A percentile compares a stretch with the other conserved stretches of the same genome.
phyloP scores from a whole-genome alignment of 164 flowering plant genomes.

The Euptelea pleiosperma region DNA sequence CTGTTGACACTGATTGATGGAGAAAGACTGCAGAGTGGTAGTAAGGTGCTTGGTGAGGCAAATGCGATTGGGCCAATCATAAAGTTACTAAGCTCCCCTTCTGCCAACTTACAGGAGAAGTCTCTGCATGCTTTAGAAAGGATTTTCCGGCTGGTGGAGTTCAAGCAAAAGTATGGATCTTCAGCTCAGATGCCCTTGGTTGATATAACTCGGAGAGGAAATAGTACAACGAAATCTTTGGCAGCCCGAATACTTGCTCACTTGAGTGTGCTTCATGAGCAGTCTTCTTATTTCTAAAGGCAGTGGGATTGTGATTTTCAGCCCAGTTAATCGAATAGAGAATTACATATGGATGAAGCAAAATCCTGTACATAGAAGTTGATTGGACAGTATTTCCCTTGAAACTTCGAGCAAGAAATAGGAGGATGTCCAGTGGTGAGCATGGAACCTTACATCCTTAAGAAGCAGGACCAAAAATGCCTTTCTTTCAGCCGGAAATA shows the following conservation, averaged over 20 bases:
- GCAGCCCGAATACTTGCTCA: slow-evolving; percentile 64
- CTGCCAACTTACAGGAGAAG: slow-evolving; percentile 48
- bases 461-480: no score
- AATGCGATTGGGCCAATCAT: slow-evolving; percentile 48
- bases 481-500: not conserved
- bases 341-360: not conserved
- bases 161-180: slow-evolving; percentile 47
- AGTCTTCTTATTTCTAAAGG: slow-evolving; percentile 56
- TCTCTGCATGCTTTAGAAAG: slow-evolving; percentile 50
- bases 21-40: slow-evolving; percentile 48
- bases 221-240: slow-evolving; percentile 36
- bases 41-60: slow-evolving; percentile 53
- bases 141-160: slow-evolving; percentile 49
- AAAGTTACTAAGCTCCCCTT: slow-evolving; percentile 39
- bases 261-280: slow-evolving; percentile 57
- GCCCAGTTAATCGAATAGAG: not conserved
- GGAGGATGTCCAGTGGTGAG: no score
- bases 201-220: slow-evolving; percentile 63
- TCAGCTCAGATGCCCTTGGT: slow-evolving; percentile 52
- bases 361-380: not conserved
- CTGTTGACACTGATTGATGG: slow-evolving; percentile 52
- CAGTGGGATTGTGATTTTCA: not conserved
- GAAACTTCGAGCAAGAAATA: no score
- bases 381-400: no score
- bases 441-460: no score